Base-by-base conservation (phyloP, 2,329 filamentous ascomycete genomes). In the Corniculantispora saksenae region DNA sequence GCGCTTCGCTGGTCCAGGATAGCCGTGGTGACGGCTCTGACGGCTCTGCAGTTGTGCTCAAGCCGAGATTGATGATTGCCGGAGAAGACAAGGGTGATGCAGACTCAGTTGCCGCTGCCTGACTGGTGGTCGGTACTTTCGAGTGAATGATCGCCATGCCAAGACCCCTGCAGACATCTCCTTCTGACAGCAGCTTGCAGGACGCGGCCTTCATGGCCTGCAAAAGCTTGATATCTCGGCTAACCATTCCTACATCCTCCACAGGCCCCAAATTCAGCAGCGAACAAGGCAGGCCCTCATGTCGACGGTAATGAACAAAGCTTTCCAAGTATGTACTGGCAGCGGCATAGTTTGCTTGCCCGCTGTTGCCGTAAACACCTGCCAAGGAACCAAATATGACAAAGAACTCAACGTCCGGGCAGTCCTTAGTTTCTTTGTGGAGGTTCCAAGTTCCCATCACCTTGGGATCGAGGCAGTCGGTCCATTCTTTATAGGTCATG, bases 331-430 rank as follows among this genome's bases (percentile, higher is more conserved):
- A 56, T 10, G 53, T 56, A 21, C 27, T 56, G 23, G 70, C 78
- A 1, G 77, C 75, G 6, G 75, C 70, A 67, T 83, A 84, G 68
- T 80, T 81, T 57, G 74, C 73, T 66, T 82, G 80, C 0, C 72
- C 75, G 1, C 71, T 66, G 23, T 75, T 72, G 9, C 77, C 79
- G 3, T 78, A 66, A 17, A 77, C 68, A 17, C 73, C 75, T 0
- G 72, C 72, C 8, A 78, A 67, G 2, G 80, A 82, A 10, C 70
- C 73, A 50, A 74, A 70, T 25, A 77, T 66, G 25, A 75, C 65
- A 59, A 82, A 80, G 69, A 82, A 80, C 61, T 79, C 76, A 1
- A 79, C 70, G 1, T 67, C 61, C 12, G 25, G 48, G 25, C 9
- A 55, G 8, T 48, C 45, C 17, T 48, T 17, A 19, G 45, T 21